Evolutionary conservation across 1,284 basidiomycete species (phyloP), one percentile per base, ranked within the genome.

Genomic region (Austroboletus niveus): DNA sequence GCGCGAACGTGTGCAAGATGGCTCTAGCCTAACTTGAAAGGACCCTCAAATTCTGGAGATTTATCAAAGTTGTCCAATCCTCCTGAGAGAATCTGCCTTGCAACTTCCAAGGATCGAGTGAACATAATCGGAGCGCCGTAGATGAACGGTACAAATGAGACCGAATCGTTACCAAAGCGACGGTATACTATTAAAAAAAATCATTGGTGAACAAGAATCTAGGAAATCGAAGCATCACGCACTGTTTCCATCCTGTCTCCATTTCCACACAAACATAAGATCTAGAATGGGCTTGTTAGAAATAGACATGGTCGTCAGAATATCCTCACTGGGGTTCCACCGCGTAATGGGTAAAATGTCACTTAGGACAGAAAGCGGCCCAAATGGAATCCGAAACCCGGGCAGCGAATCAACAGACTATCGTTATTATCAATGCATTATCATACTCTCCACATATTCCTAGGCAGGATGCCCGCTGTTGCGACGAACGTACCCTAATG

Each of bases 271-370:
- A 32, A 43, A 43, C 8, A 20, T 4, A 32, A 43, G 17, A 43
- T 32, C 42, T 43, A 17, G 11, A 8, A 7, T 10, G 10, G 32
- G 12, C 20, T 43, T 30, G 30, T 17, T 3, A 32, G 10, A 32
- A 14, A 9, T 71, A 56, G 38, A 71, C 55, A 53, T 75, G 79
- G 77, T 76, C 57, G 42, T 5, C 38, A 9, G 15, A 8, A 40
- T 24, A 10, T 12, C 11, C 48, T 69, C 36, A 17, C 74, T 70
- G 4, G 72, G 70, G 48, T 78, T 76, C 76, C 77, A 79, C 66
- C 69, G 74, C 8, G 61, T 65, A 14, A 69, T 70, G 12, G 75
- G 75, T 1, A 76, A 38, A 5, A 72, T 8, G 1, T 64, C 65
- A n/a, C 74, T 74, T 14, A 70, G 69, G 27, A 74, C 32, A 8